phyloP scores from a whole-genome alignment of 225 moss, liverwort and hornwort species.

The Polytrichum formosum region DNA sequence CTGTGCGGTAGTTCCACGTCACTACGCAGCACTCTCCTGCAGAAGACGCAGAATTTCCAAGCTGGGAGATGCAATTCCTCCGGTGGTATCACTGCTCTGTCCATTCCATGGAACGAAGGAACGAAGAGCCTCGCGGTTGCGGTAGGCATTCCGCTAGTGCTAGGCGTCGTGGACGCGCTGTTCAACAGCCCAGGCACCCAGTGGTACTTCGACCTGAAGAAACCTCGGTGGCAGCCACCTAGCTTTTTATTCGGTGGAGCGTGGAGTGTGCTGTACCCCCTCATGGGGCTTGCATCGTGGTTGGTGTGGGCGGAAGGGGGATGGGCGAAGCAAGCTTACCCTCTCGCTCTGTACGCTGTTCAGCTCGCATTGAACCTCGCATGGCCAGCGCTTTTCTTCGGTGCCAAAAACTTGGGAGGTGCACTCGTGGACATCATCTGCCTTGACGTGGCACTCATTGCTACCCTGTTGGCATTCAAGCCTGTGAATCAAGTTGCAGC shows the following conservation, averaged over 20 bases:
- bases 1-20: no score
- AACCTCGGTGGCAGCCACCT: constrained; percentile 56
- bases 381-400: constrained; percentile 61
- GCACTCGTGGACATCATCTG: constrained; percentile 43
- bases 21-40: no score
- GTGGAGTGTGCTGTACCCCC: constrained; percentile 50
- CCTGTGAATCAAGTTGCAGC: constrained; percentile 38
- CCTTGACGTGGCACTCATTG: constrained; percentile 28
- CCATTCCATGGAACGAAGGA: constrained; percentile 16
- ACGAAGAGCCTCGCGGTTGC: constrained; percentile 44
- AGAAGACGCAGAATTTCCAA: no score
- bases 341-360: constrained; percentile 36
- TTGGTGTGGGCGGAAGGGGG: constrained; percentile 57
- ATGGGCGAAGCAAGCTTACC: constrained; percentile 39
- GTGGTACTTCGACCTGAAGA: constrained; percentile 58
- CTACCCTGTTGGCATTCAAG: constrained; percentile 37
- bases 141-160: constrained; percentile 32
- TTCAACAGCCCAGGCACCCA: constrained; percentile 38
- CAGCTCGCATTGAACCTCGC: constrained; percentile 50
- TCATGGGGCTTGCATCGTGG: constrained; percentile 64
- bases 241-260: constrained; percentile 48
- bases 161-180: constrained; percentile 37
- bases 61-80: no score
- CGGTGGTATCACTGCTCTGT: no score
- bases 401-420: constrained; percentile 24